A percentile compares a stretch with the other conserved stretches of the same genome.
phyloP scores from a whole-genome alignment of 352 stramenopile species.

The Peronospora tabacina region DNA sequence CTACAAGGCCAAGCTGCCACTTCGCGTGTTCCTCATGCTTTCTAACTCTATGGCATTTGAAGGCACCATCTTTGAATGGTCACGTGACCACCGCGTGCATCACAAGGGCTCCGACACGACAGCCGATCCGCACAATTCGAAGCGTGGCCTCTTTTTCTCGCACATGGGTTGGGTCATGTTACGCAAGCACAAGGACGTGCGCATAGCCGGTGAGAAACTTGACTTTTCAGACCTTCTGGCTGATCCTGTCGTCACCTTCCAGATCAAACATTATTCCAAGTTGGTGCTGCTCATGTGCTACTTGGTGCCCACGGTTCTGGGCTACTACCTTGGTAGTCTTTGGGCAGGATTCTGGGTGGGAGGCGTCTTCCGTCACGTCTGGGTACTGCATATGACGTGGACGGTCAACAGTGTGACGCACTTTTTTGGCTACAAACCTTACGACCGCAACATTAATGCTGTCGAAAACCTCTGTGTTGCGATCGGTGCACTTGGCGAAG shows the following conservation, averaged over 20 bases:
- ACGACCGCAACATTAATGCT: slow-evolving; percentile 92
- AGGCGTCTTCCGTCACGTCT: slow-evolving; percentile 91
- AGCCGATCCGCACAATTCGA: slow-evolving; percentile 93
- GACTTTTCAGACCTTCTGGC: slow-evolving; percentile 92
- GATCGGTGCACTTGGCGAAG: slow-evolving; percentile 93
- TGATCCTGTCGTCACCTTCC: slow-evolving; percentile 93
- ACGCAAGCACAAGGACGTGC: slow-evolving; percentile 92
- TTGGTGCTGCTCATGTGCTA: slow-evolving; percentile 95
- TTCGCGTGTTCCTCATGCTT: slow-evolving; percentile 95
- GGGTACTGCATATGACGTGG: slow-evolving; percentile 98
- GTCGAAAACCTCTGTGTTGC: slow-evolving; percentile 96
- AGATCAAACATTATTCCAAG: slow-evolving; percentile 90
- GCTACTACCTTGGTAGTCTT: slow-evolving; percentile 85
- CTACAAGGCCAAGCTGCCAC: slow-evolving; percentile 89
- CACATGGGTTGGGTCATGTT: slow-evolving; percentile 99
- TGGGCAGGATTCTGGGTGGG: slow-evolving; percentile 95
- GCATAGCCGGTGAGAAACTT: slow-evolving; percentile 83
- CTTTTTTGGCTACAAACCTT: slow-evolving; percentile 98
- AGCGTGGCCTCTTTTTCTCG: slow-evolving; percentile 96
- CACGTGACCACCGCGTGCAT: slow-evolving; percentile 97
- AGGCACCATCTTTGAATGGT: slow-evolving; percentile 97
- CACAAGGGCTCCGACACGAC: slow-evolving; percentile 98
- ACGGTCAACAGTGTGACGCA: slow-evolving; percentile 98
- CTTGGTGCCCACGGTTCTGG: slow-evolving; percentile 88
- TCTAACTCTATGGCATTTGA: slow-evolving; percentile 96